Base-by-base conservation (phyloP, 2,329 filamentous ascomycete species). In the Alternaria incomplexa region DNA sequence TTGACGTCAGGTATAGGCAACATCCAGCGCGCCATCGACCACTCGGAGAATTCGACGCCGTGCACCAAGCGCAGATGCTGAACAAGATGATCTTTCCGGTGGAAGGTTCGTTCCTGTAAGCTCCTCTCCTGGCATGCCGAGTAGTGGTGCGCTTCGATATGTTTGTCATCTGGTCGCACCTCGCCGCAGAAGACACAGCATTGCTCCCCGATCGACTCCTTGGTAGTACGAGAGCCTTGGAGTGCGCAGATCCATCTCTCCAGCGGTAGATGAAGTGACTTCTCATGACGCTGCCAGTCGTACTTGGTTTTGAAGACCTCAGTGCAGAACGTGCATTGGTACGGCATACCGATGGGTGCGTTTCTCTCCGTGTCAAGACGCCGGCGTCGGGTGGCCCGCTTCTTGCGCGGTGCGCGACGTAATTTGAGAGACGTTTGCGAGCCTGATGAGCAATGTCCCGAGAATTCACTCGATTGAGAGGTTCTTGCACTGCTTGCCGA, bases 251-350 rank as follows among this genome's bases (percentile, higher is more conserved):
- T 62, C 74, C 74, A 76, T 36, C 72, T 53, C 28, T 76, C 74
- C 4, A 75, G 63, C 1, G 72, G 68, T 8, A 76, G 58, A 50
- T 76, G 74, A 2, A 76, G 60, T 1, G 73, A 70, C 28, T 75
- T 76, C 15, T 76, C 74, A n/a, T 76, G 74, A 1, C 74, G 58
- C 30, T 71, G 66, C 74, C 74, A 76, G 30, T 76, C 72, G 25
- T 74, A 70, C 51, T 75, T 76, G 0, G 72, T 74, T 20, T 70
- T 74, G 65, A 76, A 76, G 12, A 66, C 68, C 44, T 76, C 74
- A 0, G 74, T 75, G 47, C 74, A 76, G 25, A 75, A 76, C 1
- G 74, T 76, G 45, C 74, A 75, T 48, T 75, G 73, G 15, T 68
- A 76, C 0, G 71, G 70, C 54, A 71, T 60, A 12, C 60, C 47